Percentiles rank a stretch among this genome's conserved stretches.
Conservation (phyloP, 2,329 filamentous ascomycete genomes). For the Arthrinium phaeospermum region DNA sequence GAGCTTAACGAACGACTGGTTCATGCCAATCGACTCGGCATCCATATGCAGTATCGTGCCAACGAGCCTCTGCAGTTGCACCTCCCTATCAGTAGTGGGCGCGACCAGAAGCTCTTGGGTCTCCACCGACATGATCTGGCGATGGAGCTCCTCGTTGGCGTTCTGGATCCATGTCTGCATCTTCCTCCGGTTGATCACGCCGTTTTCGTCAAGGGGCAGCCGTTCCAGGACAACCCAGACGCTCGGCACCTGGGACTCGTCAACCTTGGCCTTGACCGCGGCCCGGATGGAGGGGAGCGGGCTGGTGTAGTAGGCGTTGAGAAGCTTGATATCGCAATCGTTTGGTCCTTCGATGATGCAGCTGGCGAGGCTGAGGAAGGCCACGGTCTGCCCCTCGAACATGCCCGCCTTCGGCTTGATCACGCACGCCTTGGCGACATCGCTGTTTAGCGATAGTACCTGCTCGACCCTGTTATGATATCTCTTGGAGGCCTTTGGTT, state of each 20-base stretch:
- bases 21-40: constrained; percentile 47
- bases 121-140: constrained; percentile 51
- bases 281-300: constrained; percentile 49
- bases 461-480: constrained; percentile 43
- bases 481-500: constrained; percentile 31
- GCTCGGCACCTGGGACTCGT: constrained; percentile 45
- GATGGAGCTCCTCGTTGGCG: constrained; percentile 52
- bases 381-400: constrained; percentile 56
- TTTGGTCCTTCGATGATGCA: constrained; percentile 36
- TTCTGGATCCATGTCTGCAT: constrained; percentile 62
- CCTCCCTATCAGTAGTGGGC: constrained; percentile 46
- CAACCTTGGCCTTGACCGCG: constrained; percentile 43
- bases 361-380: constrained; percentile 49
- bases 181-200: constrained; percentile 48
- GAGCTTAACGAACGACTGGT: constrained; percentile 46
- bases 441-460: constrained; percentile 40
- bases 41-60: constrained; percentile 46
- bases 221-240: constrained; percentile 55
- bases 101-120: constrained; percentile 42
- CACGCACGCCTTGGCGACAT: constrained; percentile 48
- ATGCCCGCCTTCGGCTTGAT: constrained; percentile 55
- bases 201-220: constrained; percentile 50
- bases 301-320: constrained; percentile 47
- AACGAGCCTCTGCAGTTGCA: constrained; percentile 45
- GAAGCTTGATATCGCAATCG: constrained; percentile 43